Percentiles rank a stretch among this genome's conserved stretches.
Conservation (phyloP, 768 basidiomycete genomes). For the Auricularia cornea region DNA sequence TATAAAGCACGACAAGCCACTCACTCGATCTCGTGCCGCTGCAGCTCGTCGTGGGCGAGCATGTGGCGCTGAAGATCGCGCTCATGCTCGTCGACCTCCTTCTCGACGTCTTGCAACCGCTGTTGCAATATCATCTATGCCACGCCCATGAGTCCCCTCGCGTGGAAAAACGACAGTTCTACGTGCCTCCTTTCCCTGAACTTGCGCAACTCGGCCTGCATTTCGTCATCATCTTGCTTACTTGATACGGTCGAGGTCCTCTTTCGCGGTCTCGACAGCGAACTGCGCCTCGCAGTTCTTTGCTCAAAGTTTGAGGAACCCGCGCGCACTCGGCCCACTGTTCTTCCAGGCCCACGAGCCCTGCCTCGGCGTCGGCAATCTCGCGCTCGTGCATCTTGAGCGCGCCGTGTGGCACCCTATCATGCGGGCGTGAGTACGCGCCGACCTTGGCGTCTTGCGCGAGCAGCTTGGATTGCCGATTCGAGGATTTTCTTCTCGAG, state of each 20-base stretch:
- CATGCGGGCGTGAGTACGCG: no score
- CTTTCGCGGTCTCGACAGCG: conserved; percentile 71
- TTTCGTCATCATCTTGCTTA: conserved; percentile 63
- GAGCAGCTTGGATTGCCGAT: conserved; percentile 89
- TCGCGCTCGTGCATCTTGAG: conserved; percentile 46
- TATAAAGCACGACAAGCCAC: conserved; percentile 21
- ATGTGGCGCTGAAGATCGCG: conserved; percentile 53
- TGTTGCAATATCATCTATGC: conserved; percentile 73
- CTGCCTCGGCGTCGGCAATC: conserved; percentile 55
- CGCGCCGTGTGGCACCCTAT: no score
- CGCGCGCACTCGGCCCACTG: conserved; percentile 49
- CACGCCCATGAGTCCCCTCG: not conserved
- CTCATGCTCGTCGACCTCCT: conserved; percentile 49
- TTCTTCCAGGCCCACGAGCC: conserved; percentile 52
- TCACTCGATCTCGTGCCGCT: conserved; percentile 80
- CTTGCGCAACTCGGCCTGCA: conserved; percentile 63
- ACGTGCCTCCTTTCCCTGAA: conserved; percentile 80
- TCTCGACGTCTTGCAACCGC: conserved; percentile 53
- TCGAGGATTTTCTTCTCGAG: conserved; percentile 93
- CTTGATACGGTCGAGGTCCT: conserved; percentile 72
- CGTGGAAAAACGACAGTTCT: not conserved
- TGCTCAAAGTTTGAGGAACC: no score
- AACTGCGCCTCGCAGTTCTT: conserved; percentile 61
- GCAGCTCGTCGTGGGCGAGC: conserved; percentile 63
- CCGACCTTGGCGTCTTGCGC: conserved; percentile 88